phyloP scores from a whole-genome alignment of 805 yeast species.

The Priceomyces melissophilus region DNA sequence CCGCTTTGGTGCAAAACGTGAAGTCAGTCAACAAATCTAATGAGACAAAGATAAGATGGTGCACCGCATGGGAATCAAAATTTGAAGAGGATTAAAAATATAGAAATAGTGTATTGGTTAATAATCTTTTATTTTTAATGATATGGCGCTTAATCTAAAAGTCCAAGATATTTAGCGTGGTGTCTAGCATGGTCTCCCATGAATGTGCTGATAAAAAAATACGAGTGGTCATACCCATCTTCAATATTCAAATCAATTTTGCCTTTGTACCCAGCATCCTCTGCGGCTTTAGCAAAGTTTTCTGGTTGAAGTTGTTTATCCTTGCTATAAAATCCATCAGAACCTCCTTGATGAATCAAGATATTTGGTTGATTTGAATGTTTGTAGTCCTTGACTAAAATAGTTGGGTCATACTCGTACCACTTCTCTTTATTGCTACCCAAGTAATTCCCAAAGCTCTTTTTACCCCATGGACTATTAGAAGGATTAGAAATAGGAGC shows the following conservation, averaged over 20 bases:
- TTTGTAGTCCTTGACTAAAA: slow-evolving; percentile 54
- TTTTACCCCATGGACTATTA: slow-evolving; percentile 81
- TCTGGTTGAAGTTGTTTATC: slow-evolving; percentile 73
- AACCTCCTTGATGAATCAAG: slow-evolving; percentile 78
- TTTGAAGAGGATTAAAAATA: slow-evolving; percentile 21
- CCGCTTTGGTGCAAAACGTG: slow-evolving; percentile 34
- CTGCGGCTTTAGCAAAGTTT: slow-evolving; percentile 57
- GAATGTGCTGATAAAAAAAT: slow-evolving; percentile 78
- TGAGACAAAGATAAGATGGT: slow-evolving; percentile 56
- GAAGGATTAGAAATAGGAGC: slow-evolving; percentile 86
- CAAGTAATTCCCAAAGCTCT: slow-evolving; percentile 76
- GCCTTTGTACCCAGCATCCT: slow-evolving; percentile 56
- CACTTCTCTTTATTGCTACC: slow-evolving; percentile 62
- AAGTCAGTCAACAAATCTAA: slow-evolving; percentile 46
- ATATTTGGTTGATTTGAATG: slow-evolving; percentile 56
- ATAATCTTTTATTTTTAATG: not conserved
- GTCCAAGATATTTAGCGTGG: slow-evolving; percentile 68
- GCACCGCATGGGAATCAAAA: slow-evolving; percentile 50
- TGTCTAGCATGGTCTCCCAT: slow-evolving; percentile 80
- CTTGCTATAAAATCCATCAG: slow-evolving; percentile 65
- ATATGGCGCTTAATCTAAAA: slow-evolving; percentile 9
- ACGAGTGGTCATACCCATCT: slow-evolving; percentile 89
- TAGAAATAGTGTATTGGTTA: not conserved
- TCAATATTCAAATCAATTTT: slow-evolving; percentile 58
- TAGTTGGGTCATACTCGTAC: slow-evolving; percentile 81